Base-by-base conservation (phyloP, 2,329 filamentous ascomycete genomes). In the Fusarium sp. region DNA sequence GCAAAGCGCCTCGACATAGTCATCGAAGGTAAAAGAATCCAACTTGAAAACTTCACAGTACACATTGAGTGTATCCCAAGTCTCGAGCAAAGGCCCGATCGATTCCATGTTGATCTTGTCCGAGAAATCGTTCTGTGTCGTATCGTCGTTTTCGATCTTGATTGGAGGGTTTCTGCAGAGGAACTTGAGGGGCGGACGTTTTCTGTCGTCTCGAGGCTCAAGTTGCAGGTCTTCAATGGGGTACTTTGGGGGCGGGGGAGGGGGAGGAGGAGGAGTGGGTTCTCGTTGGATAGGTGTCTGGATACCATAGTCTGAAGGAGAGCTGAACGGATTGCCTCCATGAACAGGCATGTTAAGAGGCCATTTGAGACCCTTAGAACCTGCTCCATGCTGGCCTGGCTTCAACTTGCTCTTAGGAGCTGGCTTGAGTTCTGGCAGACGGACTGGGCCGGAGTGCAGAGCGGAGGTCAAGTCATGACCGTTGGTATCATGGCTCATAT, bases 61-160 rank as follows among this genome's bases (percentile, higher is more conserved):
- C n/a, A 99, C 95, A 75, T 98, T 99, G 34, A 99, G 85, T 0
- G 94, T 98, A 74, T 98, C 94, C 96, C 96, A 99, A 0, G 93
- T 93, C 80, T 98, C 95, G 25, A 99, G 82, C 18, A 98, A 83
- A 4, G 90, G 87, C 0, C 94, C 94, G n/a, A 98, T 88, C 6
- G 94, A 95, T 74, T 92, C 90, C 89, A 95, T 96, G 22, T 90
- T 83, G 57, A 98, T 89, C 41, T 90, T 88, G 18, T 76, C 67
- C 15, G 73, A 65, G 3, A 63, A 48, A 13, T 62, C 51, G 34
- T 48, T 55, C 32, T 69, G 65, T 3, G 68, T 46, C 5, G 65
- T 53, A 16, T 74, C 70, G 2, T 71, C 72, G 20, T 83, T 81
- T 20, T 84, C 82, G 15, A 83, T 77, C 8, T 85, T 79, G 45